These are phyloP conservation scores for Gastrolobium villosum DNA, from an alignment of 306 rosid species.

Conservation along the genomic window DNA sequence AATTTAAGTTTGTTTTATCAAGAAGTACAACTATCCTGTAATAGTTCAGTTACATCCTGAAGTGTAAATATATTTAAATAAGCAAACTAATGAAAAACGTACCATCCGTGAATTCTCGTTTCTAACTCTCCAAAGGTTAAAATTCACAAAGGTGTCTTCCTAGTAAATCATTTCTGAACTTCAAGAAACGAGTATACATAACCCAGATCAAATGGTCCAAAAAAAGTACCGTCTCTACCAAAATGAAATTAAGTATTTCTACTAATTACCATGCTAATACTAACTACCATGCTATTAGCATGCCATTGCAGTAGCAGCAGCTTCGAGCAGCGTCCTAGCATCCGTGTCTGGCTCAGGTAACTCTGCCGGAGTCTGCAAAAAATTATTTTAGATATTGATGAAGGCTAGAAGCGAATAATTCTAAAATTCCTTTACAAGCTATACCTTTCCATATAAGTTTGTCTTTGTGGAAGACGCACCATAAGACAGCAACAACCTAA, in stretches of 20 bases:
- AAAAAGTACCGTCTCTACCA: slow-evolving; percentile 4
- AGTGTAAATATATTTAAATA: slow-evolving; percentile 31
- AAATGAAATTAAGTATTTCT: slow-evolving; percentile 29
- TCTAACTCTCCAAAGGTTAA: slow-evolving; percentile 14
- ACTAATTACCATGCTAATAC: slow-evolving; percentile 33
- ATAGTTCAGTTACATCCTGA: neutral
- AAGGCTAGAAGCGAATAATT: neutral
- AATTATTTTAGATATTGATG: slow-evolving; percentile 23
- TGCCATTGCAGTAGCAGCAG: slow-evolving; percentile 52
- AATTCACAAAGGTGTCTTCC: neutral
- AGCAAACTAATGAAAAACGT: slow-evolving; percentile 29
- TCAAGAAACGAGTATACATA: slow-evolving; percentile 27
- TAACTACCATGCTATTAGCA: slow-evolving; percentile 29
- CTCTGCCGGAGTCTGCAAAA: slow-evolving; percentile 71
- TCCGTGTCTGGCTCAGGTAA: slow-evolving; percentile 75
- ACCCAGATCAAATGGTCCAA: slow-evolving; percentile 13
- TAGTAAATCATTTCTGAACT: slow-evolving; percentile 16
- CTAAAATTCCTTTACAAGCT: slow-evolving; percentile 29
- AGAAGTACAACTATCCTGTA: neutral
- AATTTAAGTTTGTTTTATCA: neutral
- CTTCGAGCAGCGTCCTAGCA: slow-evolving; percentile 74
- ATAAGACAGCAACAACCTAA: slow-evolving; percentile 67
- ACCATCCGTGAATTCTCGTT: neutral
- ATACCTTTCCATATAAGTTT: slow-evolving; percentile 83
- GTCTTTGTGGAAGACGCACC: slow-evolving; percentile 72